Evolutionary conservation across 192 early-diverging fungal genomes (phyloP).

Genomic region (Phycomyces blakesleeanus): DNA sequence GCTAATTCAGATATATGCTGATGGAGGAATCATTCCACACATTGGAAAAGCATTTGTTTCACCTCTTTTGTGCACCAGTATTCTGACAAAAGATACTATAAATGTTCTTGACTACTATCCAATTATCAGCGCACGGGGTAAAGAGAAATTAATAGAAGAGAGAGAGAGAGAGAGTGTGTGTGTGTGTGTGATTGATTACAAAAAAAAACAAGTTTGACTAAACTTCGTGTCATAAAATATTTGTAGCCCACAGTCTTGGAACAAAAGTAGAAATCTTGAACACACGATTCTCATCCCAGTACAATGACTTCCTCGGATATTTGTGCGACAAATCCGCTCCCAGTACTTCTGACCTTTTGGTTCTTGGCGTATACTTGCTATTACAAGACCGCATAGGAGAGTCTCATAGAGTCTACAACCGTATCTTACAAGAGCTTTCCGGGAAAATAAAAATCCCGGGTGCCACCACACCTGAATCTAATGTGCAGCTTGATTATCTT

Average conservation of each 20-base stretch:
- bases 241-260: constrained; percentile 31
- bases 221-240: constrained; percentile 1
- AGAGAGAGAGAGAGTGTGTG: not conserved
- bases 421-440: not conserved
- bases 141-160: not conserved
- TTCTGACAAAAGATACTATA: not conserved
- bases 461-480: constrained; percentile 9
- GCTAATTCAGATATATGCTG: constrained; percentile 19
- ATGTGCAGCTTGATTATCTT: constrained; percentile 44
- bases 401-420: constrained; percentile 17
- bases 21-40: not conserved
- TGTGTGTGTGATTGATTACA: not conserved
- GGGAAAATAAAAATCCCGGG: constrained; percentile 1
- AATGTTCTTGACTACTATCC: constrained; percentile 40
- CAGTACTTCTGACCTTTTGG: constrained; percentile 29
- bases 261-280: constrained; percentile 36
- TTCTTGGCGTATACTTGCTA: constrained; percentile 39
- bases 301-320: constrained; percentile 33
- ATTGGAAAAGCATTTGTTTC: constrained; percentile 7
- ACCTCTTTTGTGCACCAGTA: not conserved
- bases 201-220: not conserved
- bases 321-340: constrained; percentile 26
- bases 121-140: constrained; percentile 48
- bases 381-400: constrained; percentile 46
- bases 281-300: constrained; percentile 34